Conservation (phyloP, 2,329 filamentous ascomycete genomes). For the Venturia oleaginea region DNA sequence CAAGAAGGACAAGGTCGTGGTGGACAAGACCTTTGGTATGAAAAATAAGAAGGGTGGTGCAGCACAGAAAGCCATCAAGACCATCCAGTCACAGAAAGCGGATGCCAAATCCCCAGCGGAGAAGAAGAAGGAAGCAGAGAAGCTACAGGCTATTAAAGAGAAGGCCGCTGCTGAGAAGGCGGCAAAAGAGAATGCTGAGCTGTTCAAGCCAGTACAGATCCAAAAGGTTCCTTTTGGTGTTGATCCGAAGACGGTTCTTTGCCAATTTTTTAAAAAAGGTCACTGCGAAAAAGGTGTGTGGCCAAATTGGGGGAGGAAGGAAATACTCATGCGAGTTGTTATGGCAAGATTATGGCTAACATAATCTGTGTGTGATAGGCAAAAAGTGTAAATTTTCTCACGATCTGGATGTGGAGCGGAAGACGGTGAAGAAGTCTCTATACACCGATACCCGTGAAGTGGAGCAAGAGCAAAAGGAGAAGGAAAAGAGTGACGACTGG, state of each 20-base stretch:
- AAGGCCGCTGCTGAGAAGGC: conserved; percentile 86
- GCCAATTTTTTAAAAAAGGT: conserved; percentile 95
- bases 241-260: conserved; percentile 94
- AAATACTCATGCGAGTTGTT: not conserved
- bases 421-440: conserved; percentile 82
- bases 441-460: conserved; percentile 75
- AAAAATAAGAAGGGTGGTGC: conserved; percentile 97
- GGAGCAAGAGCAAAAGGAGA: conserved; percentile 68
- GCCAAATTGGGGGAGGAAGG: not conserved
- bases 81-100: conserved; percentile 65
- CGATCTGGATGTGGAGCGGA: conserved; percentile 79
- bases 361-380: conserved; percentile 26
- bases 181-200: conserved; percentile 65
- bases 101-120: conserved; percentile 74
- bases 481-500: conserved; percentile 92
- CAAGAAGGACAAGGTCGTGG: conserved; percentile 54
- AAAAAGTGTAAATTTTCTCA: conserved; percentile 98
- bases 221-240: conserved; percentile 98
- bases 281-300: conserved; percentile 75
- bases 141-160: conserved; percentile 64
- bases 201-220: conserved; percentile 89
- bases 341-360: not conserved
- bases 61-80: conserved; percentile 83
- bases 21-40: conserved; percentile 99
- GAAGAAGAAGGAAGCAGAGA: conserved; percentile 66